Evolutionary conservation across 2,329 filamentous ascomycete species (phyloP).

Genomic region (Zasmidium cellare): DNA sequence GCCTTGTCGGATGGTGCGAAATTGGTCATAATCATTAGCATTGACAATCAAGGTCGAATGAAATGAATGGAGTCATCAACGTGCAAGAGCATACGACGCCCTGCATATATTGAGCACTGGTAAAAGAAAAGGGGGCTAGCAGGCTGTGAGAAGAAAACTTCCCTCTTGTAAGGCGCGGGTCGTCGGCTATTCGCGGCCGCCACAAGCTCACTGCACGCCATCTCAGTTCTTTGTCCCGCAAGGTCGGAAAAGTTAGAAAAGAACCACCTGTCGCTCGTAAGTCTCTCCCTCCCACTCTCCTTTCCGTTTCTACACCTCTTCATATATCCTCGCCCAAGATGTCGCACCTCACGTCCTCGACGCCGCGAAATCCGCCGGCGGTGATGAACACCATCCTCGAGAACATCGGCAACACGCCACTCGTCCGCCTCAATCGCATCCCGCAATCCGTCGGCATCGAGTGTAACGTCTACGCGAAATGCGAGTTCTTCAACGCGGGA

Average conservation of each 20-base stretch:
- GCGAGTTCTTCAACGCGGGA: slow-evolving; percentile 62
- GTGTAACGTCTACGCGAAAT: slow-evolving; percentile 51
- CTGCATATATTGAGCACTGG: too few relatives aligned
- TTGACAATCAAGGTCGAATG: background rate
- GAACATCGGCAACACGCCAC: slow-evolving; percentile 93
- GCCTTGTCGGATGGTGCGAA: background rate
- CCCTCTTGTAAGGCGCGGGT: background rate
- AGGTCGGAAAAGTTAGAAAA: background rate
- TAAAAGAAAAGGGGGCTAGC: too few relatives aligned
- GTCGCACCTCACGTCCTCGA: slow-evolving; percentile 42
- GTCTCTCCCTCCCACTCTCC: background rate
- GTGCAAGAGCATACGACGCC: too few relatives aligned
- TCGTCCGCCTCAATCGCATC: slow-evolving; percentile 89
- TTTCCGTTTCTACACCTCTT: slow-evolving; percentile 3
- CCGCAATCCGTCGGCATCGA: slow-evolving; percentile 88
- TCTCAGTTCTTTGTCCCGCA: background rate
- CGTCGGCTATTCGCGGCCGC: background rate
- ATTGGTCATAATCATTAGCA: background rate
- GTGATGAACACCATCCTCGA: slow-evolving; percentile 71
- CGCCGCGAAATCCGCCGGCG: slow-evolving; percentile 53
- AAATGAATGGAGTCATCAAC: too few relatives aligned
- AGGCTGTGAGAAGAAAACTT: too few relatives aligned
- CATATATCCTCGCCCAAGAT: slow-evolving; percentile 17
- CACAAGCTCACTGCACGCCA: background rate
- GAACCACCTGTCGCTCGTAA: background rate